phyloP scores from a whole-genome alignment of 441 rosid species.

The Mallotus japonicus region DNA sequence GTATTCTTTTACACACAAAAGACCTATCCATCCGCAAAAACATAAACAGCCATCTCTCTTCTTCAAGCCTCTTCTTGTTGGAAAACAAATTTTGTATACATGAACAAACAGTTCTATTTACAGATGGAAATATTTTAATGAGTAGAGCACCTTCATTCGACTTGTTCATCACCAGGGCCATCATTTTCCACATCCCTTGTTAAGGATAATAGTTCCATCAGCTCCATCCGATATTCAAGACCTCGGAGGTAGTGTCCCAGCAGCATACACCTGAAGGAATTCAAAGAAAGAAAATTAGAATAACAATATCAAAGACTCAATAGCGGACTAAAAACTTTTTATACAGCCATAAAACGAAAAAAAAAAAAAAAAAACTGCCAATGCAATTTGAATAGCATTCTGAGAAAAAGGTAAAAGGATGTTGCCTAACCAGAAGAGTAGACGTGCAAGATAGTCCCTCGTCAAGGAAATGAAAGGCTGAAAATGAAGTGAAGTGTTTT shows the following conservation, averaged over 20 bases:
- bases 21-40: constrained; percentile 23
- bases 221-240: constrained; percentile 78
- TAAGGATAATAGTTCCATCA: constrained; percentile 63
- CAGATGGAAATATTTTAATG: constrained; percentile 25
- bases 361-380: too few relatives aligned
- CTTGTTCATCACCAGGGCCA: constrained; percentile 39
- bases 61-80: constrained; percentile 23
- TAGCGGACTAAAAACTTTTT: background rate
- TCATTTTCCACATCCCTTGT: constrained; percentile 41
- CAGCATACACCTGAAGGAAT: constrained; percentile 69
- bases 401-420: constrained; percentile 6
- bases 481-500: constrained; percentile 78
- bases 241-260: constrained; percentile 92
- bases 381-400: too few relatives aligned
- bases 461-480: constrained; percentile 75
- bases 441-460: constrained; percentile 88
- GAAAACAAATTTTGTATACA: constrained; percentile 13
- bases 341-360: too few relatives aligned
- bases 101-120: constrained; percentile 23
- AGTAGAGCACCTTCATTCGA: constrained; percentile 40
- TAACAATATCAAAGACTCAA: background rate
- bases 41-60: constrained; percentile 13
- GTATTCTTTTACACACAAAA: constrained; percentile 27
- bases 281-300: background rate
- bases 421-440: constrained; percentile 78